These are phyloP conservation scores for Emmonsiellopsis sp. DNA, from an alignment of 2,329 filamentous ascomycete genomes.

Conservation along the genomic window DNA sequence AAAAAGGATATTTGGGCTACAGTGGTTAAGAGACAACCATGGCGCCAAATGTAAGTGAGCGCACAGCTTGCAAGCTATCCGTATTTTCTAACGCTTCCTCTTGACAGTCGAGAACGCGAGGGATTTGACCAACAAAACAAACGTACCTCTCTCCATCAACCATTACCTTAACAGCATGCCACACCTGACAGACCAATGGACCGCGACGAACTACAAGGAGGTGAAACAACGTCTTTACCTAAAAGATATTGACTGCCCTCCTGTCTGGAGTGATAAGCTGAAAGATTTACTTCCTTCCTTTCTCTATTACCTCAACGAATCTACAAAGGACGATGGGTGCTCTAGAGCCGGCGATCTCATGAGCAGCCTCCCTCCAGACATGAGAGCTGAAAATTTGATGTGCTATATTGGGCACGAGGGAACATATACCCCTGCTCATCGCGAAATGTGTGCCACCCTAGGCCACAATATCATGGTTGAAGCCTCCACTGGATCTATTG, in stretches of 20 bases:
- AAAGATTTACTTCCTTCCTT: slow-evolving; percentile 67
- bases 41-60: slow-evolving; percentile 59
- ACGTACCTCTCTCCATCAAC: slow-evolving; percentile 75
- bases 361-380: slow-evolving; percentile 76
- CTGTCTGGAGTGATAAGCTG: slow-evolving; percentile 74
- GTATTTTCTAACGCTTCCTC: neutral
- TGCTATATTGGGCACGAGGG: slow-evolving; percentile 97
- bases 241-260: slow-evolving; percentile 93
- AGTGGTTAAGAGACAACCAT: slow-evolving; percentile 72
- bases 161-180: slow-evolving; percentile 88
- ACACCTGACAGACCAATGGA: slow-evolving; percentile 75
- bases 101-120: slow-evolving; percentile 68
- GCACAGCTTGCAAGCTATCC: slow-evolving; percentile 12
- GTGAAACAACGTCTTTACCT: slow-evolving; percentile 83
- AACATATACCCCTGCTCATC: slow-evolving; percentile 88
- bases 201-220: slow-evolving; percentile 64
- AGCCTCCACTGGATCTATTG: slow-evolving; percentile 56
- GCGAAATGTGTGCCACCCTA: slow-evolving; percentile 94
- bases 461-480: slow-evolving; percentile 99
- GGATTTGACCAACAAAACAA: slow-evolving; percentile 62
- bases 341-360: slow-evolving; percentile 74
- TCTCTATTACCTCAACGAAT: slow-evolving; percentile 87
- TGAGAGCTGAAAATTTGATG: slow-evolving; percentile 95
- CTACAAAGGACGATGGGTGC: slow-evolving; percentile 51
- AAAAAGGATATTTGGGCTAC: slow-evolving; percentile 64